Evolutionary conservation across 2,329 filamentous ascomycete species (phyloP), one percentile per base, ranked within the genome.

Genomic region (Leptographium procerum): DNA sequence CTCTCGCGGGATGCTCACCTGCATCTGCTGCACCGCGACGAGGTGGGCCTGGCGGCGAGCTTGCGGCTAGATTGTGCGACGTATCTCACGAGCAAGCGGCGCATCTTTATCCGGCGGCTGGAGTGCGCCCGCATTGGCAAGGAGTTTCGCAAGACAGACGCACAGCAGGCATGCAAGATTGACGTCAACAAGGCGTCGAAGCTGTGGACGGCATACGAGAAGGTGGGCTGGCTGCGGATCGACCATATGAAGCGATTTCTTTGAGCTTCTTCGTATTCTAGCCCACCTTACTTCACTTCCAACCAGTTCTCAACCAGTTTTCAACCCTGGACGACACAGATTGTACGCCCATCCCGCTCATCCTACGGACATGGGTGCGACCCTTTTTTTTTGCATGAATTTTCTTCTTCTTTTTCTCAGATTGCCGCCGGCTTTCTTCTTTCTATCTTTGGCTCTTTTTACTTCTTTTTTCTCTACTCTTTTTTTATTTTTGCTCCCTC

Each of bases 171-270:
- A n/a, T 95, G 90, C 80, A 95, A 95, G 76, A 96, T 96, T 63
- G 92, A 97, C 67, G 92, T 97, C 70, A 96, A 96, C 77, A 97
- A 96, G 77, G 90, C 91, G 3, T 95, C 89, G 64, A 92, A 92
- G 71, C 78, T 97, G 52, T 96, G 90, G 88, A 85, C 85, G 43
- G 90, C 90, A 7, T 97, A 89, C 68, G 88, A 96, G 55, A 86
- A 85, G 65, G 88, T 94, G 43, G 88, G 87, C 65, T 95, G 91
- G 89, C 84, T 96, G 62, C 78, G 87, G 6, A 68, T 74, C 19
- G 64, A 69, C 4, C 78, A 75, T 73, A 72, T 81, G 61, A 65
- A 55, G 31, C 57, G 45, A 9, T 61, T 60, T 43, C 43, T 61
- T 1, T 61, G 55, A 50, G 13, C n/a, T n/a, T n/a, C n/a, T n/a